These are phyloP conservation scores for Cornus controversa DNA, from an alignment of 148 eudicot genomes.

Conservation along the genomic window DNA sequence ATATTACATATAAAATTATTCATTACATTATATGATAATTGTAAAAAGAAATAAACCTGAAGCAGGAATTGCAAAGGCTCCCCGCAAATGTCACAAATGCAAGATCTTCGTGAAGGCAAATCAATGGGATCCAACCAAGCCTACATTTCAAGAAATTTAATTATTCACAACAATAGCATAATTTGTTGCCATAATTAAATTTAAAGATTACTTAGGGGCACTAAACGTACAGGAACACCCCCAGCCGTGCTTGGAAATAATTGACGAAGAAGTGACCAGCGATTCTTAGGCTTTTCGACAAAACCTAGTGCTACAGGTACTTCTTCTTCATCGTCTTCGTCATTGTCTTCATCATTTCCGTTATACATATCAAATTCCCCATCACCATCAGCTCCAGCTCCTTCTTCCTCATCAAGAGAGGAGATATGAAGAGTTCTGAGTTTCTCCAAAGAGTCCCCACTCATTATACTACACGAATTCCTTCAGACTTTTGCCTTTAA, in stretches of 20 bases:
- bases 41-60: slow-evolving; percentile 48
- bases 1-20: too few relatives aligned
- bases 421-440: slow-evolving; percentile 42
- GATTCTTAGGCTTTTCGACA: slow-evolving; percentile 49
- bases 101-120: slow-evolving; percentile 62
- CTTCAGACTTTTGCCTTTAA: slow-evolving; percentile 8
- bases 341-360: slow-evolving; percentile 48
- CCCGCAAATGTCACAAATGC: slow-evolving; percentile 70
- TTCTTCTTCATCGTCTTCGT: slow-evolving; percentile 49
- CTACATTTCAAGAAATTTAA: slow-evolving; percentile 28
- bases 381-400: slow-evolving; percentile 18
- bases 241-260: slow-evolving; percentile 93
- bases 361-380: slow-evolving; percentile 16
- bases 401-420: slow-evolving; percentile 53
- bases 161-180: background rate
- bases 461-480: background rate
- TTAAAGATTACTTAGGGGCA: background rate
- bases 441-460: slow-evolving; percentile 40
- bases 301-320: slow-evolving; percentile 61
- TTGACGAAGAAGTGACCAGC: slow-evolving; percentile 56
- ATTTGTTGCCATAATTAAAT: background rate
- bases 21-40: too few relatives aligned
- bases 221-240: slow-evolving; percentile 65
- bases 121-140: slow-evolving; percentile 91
- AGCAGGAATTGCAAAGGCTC: slow-evolving; percentile 84